Conservation (phyloP, 192 early-diverging fungal species). For the Coemansia sp. region DNA sequence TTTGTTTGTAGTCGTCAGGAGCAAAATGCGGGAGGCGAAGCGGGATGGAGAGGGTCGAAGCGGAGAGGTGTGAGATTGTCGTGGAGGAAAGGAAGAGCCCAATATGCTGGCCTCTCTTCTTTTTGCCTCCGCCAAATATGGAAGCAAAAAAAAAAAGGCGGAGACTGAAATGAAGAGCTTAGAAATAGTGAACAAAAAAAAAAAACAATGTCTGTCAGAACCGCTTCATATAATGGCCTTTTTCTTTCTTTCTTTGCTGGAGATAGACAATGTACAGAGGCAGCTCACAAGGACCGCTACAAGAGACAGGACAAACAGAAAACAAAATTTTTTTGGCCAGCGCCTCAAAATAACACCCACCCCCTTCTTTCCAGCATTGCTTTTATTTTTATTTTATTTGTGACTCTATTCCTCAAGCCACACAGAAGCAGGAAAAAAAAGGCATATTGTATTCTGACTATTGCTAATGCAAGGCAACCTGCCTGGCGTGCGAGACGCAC, state of each 20-base stretch:
- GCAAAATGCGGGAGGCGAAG: background rate
- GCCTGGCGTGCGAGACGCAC: background rate
- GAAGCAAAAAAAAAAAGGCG: conserved; percentile 1
- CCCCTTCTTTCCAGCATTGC: too few species aligned
- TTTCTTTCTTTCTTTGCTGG: background rate
- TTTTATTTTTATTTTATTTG: too few species aligned
- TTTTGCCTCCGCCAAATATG: conserved; percentile 4
- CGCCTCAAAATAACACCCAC: too few species aligned
- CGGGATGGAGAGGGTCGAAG: background rate
- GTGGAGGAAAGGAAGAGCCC: background rate
- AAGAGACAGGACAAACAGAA: too few species aligned
- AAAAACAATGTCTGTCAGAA: background rate
- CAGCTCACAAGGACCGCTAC: background rate
- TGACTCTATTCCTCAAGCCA: too few species aligned
- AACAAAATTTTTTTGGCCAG: too few species aligned
- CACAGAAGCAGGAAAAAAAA: too few species aligned
- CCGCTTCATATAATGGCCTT: background rate
- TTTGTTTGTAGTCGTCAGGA: background rate
- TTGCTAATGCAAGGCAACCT: background rate
- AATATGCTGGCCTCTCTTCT: background rate
- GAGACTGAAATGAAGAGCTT: background rate
- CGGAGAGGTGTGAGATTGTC: background rate
- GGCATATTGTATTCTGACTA: too few species aligned
- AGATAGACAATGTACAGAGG: background rate
- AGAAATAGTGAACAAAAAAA: background rate